These are phyloP conservation scores for Aegilops bicornis DNA, from an alignment of 176 grass and related monocot genomes.

Conservation along the genomic window DNA sequence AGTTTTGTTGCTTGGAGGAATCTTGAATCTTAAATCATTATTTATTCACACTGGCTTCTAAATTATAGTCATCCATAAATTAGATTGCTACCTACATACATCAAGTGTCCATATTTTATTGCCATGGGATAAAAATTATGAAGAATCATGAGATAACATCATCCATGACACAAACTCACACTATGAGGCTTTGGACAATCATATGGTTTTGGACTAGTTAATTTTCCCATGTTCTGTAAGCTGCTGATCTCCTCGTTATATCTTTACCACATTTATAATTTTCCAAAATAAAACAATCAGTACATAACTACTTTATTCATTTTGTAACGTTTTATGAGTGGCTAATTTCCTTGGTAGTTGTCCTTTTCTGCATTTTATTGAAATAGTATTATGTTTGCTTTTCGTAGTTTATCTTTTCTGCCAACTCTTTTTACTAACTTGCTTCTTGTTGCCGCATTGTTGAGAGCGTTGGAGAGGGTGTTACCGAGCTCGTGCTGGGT, in stretches of 20 bases:
- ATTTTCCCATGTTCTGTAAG: too few species aligned
- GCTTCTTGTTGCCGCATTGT: not conserved
- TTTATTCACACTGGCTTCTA: not conserved
- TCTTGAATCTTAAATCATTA: too few species aligned
- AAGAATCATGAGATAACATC: not conserved
- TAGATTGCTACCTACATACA: constrained; percentile 11
- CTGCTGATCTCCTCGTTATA: too few species aligned
- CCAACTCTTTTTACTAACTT: not conserved
- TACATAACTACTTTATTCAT: too few species aligned
- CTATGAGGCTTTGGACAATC: not conserved
- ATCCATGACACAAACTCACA: not conserved
- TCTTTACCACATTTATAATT: too few species aligned
- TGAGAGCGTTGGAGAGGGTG: too few species aligned
- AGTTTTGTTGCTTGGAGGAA: too few species aligned
- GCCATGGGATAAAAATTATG: not conserved
- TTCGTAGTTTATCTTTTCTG: not conserved
- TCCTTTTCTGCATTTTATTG: too few species aligned
- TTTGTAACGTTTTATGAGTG: too few species aligned
- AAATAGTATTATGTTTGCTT: not conserved
- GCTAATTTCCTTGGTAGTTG: too few species aligned
- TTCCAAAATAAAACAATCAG: too few species aligned
- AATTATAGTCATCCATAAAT: not conserved
- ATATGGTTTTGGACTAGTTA: not conserved
- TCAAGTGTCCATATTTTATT: constrained; percentile 19
- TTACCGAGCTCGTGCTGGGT: too few species aligned